Base-by-base conservation (phyloP, 1,284 basidiomycete genomes). In the Lentinula novae-zelandiae region DNA sequence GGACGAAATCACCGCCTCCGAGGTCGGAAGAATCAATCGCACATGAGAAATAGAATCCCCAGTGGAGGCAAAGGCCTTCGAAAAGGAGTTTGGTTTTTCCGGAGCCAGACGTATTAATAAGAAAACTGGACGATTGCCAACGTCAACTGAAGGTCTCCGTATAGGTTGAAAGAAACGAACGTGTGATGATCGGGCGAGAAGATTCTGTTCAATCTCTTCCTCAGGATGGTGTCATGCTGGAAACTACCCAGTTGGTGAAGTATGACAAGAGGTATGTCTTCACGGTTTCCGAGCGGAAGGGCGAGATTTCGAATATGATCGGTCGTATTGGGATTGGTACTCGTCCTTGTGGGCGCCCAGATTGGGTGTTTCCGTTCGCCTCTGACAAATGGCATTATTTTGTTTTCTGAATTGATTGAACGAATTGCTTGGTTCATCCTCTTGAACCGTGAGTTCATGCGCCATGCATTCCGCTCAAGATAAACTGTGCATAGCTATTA, bases 181-280 rank as follows among this genome's bases (percentile, higher is more conserved):
- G 75, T 77, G 62, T 79, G 75, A 48, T 71, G 73, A 27, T 72
- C 69, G 17, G 73, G 67, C 8, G 36, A 38, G 71, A 78, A 78
- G 17, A 78, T 72, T 46, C 75, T 74, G 6, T 68, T 63, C 2
- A 78, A 63, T 22, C 76, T 68, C 44, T 62, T 62, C 20, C 70
- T 64, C 15, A 77, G 66, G 10, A 65, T 46, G 8, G 62, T 55
- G 20, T 76, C 72, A 5, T 62, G 51, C 15, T 65, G 64, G 57
- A 77, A 77, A 22, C 68, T 70, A 13, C 75, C 76, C 8, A 77
- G 66, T 56, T 74, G 66, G 60, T 78, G 75, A 0, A 78, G 67
- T 5, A 78, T 36, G 4, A 60, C 33, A 5, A 48, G 22, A 31
- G 60, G 54, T 8, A 44, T 12, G 7, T 38, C 31, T 15, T 17